These are phyloP conservation scores for Oryza glumipatula DNA, from an alignment of 176 grass and related monocot species.

Conservation along the genomic window DNA sequence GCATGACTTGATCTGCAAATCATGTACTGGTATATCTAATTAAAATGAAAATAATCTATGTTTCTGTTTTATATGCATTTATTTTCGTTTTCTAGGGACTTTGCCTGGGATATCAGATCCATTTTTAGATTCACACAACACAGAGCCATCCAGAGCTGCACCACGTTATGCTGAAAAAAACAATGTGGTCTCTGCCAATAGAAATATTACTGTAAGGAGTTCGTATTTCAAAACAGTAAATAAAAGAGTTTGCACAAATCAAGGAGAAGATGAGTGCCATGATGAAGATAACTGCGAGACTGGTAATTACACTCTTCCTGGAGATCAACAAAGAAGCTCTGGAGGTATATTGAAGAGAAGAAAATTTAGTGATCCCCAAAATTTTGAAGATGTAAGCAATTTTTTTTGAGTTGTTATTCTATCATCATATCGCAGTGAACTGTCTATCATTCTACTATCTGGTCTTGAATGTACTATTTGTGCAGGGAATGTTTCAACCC, in stretches of 20 bases:
- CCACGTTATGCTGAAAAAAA: constrained; percentile 42
- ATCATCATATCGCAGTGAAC: constrained; percentile 21
- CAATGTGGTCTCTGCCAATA: constrained; percentile 40
- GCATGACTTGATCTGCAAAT: constrained; percentile 16
- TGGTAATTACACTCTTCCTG: constrained; percentile 42
- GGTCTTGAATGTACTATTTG: constrained; percentile 39
- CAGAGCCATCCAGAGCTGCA: constrained; percentile 27
- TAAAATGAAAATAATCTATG: neutral
- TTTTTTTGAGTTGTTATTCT: constrained; percentile 30
- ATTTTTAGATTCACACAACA: constrained; percentile 7
- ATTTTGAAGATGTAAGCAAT: constrained; percentile 52
- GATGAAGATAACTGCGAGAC: constrained; percentile 39
- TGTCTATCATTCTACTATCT: constrained; percentile 17
- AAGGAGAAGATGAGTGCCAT: constrained; percentile 34
- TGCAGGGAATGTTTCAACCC: constrained; percentile 53
- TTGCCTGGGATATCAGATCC: constrained; percentile 40
- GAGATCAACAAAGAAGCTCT: constrained; percentile 34
- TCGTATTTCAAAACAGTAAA: constrained; percentile 68
- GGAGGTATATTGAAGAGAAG: constrained; percentile 64
- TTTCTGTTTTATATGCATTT: constrained; percentile 6
- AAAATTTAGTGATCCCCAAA: constrained; percentile 52
- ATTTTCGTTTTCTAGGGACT: constrained; percentile 48
- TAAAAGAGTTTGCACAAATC: constrained; percentile 46
- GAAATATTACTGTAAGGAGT: constrained; percentile 61
- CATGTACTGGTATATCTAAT: constrained; percentile 11